A percentile compares a stretch with the other conserved stretches of the same genome.
phyloP scores from a whole-genome alignment of 179 eudicot species.

The Carnegiea gigantea region DNA sequence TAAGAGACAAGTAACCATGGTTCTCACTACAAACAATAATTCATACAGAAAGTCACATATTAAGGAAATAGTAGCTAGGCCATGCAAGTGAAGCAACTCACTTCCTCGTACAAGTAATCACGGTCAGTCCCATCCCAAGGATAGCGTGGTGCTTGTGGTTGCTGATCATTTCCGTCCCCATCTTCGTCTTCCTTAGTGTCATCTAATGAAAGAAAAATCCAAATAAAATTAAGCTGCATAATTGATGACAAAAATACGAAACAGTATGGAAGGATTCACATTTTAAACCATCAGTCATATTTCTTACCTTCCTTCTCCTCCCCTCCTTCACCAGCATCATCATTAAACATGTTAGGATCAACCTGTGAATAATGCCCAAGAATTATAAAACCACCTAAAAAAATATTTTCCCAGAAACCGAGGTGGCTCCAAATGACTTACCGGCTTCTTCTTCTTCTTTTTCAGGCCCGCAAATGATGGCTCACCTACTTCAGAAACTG shows the following conservation, averaged over 20 bases:
- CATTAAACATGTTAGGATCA: slow-evolving; percentile 53
- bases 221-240: not conserved
- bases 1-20: not conserved
- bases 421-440: slow-evolving; percentile 25
- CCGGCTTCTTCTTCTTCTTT: slow-evolving; percentile 88
- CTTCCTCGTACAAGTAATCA: slow-evolving; percentile 69
- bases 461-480: slow-evolving; percentile 74
- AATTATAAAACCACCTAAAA: not conserved
- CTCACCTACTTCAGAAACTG: slow-evolving; percentile 74
- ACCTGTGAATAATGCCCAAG: slow-evolving; percentile 43
- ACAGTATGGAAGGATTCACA: not conserved
- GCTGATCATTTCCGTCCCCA: slow-evolving; percentile 41
- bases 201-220: slow-evolving; percentile 30
- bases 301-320: slow-evolving; percentile 70
- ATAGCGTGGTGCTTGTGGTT: slow-evolving; percentile 38
- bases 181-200: slow-evolving; percentile 51
- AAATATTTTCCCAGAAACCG: not conserved
- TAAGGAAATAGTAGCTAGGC: not conserved
- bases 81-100: slow-evolving; percentile 15
- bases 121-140: slow-evolving; percentile 63
- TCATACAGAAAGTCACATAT: not conserved
- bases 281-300: not conserved
- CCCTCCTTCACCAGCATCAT: slow-evolving; percentile 52
- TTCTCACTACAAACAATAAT: not conserved
- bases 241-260: not conserved